phyloP scores from a whole-genome alignment of 1,139 yeast species.

The Pichia cactophila region DNA sequence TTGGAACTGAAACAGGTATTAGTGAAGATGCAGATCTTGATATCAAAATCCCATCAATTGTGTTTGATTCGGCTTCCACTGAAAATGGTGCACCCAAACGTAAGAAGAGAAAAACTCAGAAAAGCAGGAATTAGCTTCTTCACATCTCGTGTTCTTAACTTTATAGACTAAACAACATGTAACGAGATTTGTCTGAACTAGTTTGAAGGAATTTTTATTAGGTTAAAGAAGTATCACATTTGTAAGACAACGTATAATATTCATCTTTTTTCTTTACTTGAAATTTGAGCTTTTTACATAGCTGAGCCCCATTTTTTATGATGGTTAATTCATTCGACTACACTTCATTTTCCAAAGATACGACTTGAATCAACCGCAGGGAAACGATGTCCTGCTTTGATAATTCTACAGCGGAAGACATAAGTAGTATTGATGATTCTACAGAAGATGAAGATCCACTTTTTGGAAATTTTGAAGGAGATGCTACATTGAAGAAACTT shows the following conservation, averaged over 20 bases:
- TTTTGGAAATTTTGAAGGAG: constrained; percentile 9
- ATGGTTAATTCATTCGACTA: no score
- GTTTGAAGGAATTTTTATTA: no score
- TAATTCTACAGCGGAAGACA: constrained; percentile 2
- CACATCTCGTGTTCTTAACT: no score
- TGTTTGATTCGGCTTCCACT: constrained; percentile 10
- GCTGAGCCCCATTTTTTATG: no score
- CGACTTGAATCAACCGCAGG: not conserved
- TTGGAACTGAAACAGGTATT: constrained; percentile 52
- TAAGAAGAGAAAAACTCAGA: constrained; percentile 9
- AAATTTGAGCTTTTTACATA: no score
- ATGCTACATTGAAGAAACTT: not conserved
- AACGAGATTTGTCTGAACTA: no score
- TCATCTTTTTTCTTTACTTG: no score
- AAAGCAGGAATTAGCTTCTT: not conserved
- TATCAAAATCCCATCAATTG: constrained; percentile 25
- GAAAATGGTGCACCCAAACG: constrained; percentile 6
- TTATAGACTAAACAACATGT: no score
- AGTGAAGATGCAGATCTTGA: constrained; percentile 27
- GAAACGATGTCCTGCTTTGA: not conserved
- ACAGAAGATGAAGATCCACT: constrained; percentile 10
- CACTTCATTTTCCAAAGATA: no score
- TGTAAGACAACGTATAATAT: no score
- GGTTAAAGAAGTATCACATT: no score
- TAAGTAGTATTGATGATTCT: constrained; percentile 4